phyloP scores from a whole-genome alignment of 73 alveolate genomes.

The Stentor roeselii region DNA sequence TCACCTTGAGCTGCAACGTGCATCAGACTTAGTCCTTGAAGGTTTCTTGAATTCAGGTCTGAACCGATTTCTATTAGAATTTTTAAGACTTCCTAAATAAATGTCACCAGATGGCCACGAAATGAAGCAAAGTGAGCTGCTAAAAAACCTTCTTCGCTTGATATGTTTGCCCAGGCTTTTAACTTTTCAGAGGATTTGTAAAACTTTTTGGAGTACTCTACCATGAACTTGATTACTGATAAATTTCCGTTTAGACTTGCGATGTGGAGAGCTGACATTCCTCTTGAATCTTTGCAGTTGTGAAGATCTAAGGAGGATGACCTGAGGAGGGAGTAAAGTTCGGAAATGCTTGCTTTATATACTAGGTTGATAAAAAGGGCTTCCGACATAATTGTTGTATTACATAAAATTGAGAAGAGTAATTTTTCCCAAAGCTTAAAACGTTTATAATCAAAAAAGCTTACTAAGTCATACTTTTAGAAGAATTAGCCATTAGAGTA shows the following conservation, averaged over 20 bases:
- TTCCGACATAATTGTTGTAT: conserved; percentile 14
- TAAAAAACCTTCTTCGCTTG: conserved; percentile 85
- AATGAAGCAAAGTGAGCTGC: conserved; percentile 91
- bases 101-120: conserved; percentile 75
- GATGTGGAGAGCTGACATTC: conserved; percentile 6
- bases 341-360: not conserved
- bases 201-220: not conserved
- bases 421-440: too few relatives aligned
- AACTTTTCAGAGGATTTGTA: conserved; percentile 25
- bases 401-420: too few relatives aligned
- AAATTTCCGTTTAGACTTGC: conserved; percentile 23
- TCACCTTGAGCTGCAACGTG: conserved; percentile 98
- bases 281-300: conserved; percentile 15
- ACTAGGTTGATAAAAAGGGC: not conserved
- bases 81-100: conserved; percentile 33
- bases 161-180: conserved; percentile 65
- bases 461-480: too few relatives aligned
- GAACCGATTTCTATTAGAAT: conserved; percentile 83
- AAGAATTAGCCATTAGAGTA: too few relatives aligned
- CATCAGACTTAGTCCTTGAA: conserved; percentile 87
- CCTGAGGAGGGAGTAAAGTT: not conserved
- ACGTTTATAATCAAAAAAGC: too few relatives aligned
- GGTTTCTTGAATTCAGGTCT: conserved; percentile 61
- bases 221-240: not conserved
- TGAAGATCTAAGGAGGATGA: not conserved